Conservation (phyloP, 257 asterid genomes). For the Cynanchum wilfordii region DNA sequence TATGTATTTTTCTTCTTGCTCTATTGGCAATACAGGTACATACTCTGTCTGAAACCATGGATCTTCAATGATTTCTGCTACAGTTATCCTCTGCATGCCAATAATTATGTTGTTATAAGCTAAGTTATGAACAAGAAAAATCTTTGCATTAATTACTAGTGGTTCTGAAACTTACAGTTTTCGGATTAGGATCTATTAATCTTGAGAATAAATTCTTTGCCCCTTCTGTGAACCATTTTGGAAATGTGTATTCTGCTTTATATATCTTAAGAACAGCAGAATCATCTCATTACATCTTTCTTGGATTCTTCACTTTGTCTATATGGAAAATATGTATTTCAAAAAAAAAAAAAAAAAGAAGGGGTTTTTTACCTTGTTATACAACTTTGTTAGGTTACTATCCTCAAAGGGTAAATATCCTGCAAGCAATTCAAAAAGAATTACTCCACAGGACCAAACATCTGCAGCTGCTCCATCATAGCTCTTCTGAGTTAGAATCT, state of each 20-base stretch:
- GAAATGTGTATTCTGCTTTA: constrained; percentile 24
- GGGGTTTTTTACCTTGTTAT: constrained; percentile 16
- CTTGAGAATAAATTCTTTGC: constrained; percentile 24
- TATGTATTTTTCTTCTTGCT: constrained; percentile 10
- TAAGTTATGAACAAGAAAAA: too few relatives aligned
- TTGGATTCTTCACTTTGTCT: neutral
- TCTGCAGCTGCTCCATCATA: constrained; percentile 32
- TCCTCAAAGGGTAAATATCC: constrained; percentile 29
- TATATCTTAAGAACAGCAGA: constrained; percentile 17
- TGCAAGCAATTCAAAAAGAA: constrained; percentile 27
- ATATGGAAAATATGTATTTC: neutral
- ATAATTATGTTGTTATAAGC: neutral
- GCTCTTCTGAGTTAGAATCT: constrained; percentile 21
- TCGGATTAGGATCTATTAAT: constrained; percentile 25
- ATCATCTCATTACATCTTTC: neutral
- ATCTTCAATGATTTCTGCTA: constrained; percentile 21
- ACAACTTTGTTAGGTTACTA: constrained; percentile 22
- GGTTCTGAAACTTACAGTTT: constrained; percentile 15
- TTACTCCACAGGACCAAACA: constrained; percentile 34
- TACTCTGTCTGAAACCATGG: constrained; percentile 28
- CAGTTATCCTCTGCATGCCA: constrained; percentile 22
- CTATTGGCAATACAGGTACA: constrained; percentile 10
- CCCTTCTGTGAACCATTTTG: constrained; percentile 23
- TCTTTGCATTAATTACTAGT: neutral
- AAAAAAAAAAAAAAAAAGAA: too few relatives aligned